Percentiles rank a stretch among this genome's conserved stretches.
These are phyloP conservation scores for Annulohypoxylon maeteangense DNA, from an alignment of 495 filamentous ascomycete genomes.

Conservation along the genomic window DNA sequence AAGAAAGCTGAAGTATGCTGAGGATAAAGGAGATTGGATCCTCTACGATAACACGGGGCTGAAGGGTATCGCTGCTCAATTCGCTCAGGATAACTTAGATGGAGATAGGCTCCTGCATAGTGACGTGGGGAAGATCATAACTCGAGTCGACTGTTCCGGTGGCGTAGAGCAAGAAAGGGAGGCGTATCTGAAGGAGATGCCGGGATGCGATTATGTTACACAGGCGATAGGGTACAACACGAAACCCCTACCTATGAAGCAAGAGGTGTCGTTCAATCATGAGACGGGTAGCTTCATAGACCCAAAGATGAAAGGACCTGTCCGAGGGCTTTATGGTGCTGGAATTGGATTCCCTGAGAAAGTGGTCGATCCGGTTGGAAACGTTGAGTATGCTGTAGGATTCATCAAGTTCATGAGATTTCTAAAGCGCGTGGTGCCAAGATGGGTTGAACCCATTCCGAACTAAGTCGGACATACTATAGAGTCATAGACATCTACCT, in stretches of 20 bases:
- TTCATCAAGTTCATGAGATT: slow-evolving; percentile 74
- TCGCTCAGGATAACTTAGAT: slow-evolving; percentile 66
- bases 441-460: slow-evolving; percentile 49
- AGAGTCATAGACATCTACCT: not conserved
- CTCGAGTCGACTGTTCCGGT: slow-evolving; percentile 59
- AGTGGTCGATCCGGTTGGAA: slow-evolving; percentile 68
- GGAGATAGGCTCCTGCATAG: slow-evolving; percentile 59
- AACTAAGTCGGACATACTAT: not conserved
- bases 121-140: slow-evolving; percentile 60
- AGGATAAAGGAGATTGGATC: slow-evolving; percentile 70
- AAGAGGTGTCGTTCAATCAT: slow-evolving; percentile 61
- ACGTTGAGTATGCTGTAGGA: slow-evolving; percentile 70
- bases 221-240: slow-evolving; percentile 67
- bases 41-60: slow-evolving; percentile 71
- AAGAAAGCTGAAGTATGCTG: slow-evolving; percentile 68
- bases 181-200: slow-evolving; percentile 58
- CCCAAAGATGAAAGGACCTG: slow-evolving; percentile 37
- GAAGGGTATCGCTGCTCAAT: slow-evolving; percentile 69
- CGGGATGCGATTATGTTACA: slow-evolving; percentile 60
- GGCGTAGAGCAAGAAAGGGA: slow-evolving; percentile 54
- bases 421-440: slow-evolving; percentile 62
- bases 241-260: slow-evolving; percentile 59
- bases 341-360: slow-evolving; percentile 71
- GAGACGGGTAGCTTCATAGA: slow-evolving; percentile 62
- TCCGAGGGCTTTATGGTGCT: slow-evolving; percentile 66